These are phyloP conservation scores for Heterobasidion annosum DNA, from an alignment of 1,284 basidiomycete species.

Conservation along the genomic window DNA sequence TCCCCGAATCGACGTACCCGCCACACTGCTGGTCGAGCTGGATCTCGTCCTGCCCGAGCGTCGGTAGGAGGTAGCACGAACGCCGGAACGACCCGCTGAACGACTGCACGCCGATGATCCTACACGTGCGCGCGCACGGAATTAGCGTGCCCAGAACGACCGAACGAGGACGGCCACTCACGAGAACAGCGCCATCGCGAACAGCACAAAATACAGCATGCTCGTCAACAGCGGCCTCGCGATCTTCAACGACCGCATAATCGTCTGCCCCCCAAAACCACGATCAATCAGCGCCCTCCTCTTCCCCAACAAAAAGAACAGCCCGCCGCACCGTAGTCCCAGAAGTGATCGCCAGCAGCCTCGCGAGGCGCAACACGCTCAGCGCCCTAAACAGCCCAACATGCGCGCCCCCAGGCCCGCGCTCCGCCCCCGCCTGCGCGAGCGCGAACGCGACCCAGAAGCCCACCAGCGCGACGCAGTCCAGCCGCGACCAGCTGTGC, in stretches of 20 bases:
- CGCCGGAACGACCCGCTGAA: conserved; percentile 81
- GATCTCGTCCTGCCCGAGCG: conserved; percentile 37
- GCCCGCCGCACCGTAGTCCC: conserved; percentile 77
- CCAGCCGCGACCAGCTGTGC: conserved; percentile 92
- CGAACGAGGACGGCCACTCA: conserved; percentile 24
- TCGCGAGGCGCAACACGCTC: conserved; percentile 78
- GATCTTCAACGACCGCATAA: conserved; percentile 88
- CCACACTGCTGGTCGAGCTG: conserved; percentile 63
- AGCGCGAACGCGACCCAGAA: conserved; percentile 82
- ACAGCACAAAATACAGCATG: conserved; percentile 87
- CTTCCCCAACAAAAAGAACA: neutral
- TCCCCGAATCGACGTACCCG: conserved; percentile 59
- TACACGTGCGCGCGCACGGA: conserved; percentile 17
- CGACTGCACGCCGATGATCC: conserved; percentile 85
- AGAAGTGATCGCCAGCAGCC: conserved; percentile 82
- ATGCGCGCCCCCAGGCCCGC: conserved; percentile 45
- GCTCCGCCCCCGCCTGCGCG: conserved; percentile 59
- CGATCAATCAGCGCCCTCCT: neutral
- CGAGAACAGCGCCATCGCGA: conserved; percentile 88
- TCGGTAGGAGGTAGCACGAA: conserved; percentile 45
- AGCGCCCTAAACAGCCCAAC: conserved; percentile 87
- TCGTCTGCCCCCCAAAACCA: conserved; percentile 47
- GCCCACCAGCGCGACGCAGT: conserved; percentile 74
- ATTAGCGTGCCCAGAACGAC: neutral
- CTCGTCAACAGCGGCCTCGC: conserved; percentile 84